Conservation (phyloP, 2,329 filamentous ascomycete genomes). For the Sphaerostilbella broomeana region DNA sequence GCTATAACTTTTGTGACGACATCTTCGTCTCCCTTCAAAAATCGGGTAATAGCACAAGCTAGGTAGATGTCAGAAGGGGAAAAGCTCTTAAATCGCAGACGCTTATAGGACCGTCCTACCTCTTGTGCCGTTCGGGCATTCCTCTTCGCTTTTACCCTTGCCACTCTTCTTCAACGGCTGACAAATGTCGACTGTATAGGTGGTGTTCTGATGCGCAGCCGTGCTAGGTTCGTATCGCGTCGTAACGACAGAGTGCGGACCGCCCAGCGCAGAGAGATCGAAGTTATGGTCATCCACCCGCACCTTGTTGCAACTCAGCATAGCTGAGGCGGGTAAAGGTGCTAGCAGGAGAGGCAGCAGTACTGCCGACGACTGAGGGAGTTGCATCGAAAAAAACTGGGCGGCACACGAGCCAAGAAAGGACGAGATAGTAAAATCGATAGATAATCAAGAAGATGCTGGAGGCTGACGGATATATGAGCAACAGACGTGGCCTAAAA, state of each 20-base stretch:
- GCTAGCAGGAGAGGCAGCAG: slow-evolving; percentile 33
- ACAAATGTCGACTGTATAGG: slow-evolving; percentile 78
- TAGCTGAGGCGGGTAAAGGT: slow-evolving; percentile 36
- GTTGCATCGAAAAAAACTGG: slow-evolving; percentile 30
- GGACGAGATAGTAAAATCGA: neutral
- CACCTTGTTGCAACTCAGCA: slow-evolving; percentile 57
- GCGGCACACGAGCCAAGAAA: neutral
- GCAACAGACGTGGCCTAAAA: slow-evolving; percentile 1
- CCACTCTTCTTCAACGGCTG: slow-evolving; percentile 56
- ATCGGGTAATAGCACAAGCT: slow-evolving; percentile 61
- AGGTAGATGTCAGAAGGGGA: neutral
- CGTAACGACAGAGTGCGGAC: slow-evolving; percentile 63
- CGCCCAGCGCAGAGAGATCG: slow-evolving; percentile 56
- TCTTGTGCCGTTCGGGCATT: slow-evolving; percentile 64
- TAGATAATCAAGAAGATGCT: slow-evolving; percentile 1
- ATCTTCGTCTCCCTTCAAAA: slow-evolving; percentile 43
- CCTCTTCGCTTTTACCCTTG: slow-evolving; percentile 45
- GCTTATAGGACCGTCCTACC: slow-evolving; percentile 37
- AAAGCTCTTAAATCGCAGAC: neutral
- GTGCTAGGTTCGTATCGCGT: slow-evolving; percentile 45
- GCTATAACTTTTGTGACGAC: slow-evolving; percentile 54
- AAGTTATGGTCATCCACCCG: slow-evolving; percentile 53
- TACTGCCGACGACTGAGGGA: slow-evolving; percentile 31
- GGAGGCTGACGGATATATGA: neutral
- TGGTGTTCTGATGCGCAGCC: slow-evolving; percentile 57